phyloP scores from a whole-genome alignment of 2,329 filamentous ascomycete species.

The Shiraia sp. region DNA sequence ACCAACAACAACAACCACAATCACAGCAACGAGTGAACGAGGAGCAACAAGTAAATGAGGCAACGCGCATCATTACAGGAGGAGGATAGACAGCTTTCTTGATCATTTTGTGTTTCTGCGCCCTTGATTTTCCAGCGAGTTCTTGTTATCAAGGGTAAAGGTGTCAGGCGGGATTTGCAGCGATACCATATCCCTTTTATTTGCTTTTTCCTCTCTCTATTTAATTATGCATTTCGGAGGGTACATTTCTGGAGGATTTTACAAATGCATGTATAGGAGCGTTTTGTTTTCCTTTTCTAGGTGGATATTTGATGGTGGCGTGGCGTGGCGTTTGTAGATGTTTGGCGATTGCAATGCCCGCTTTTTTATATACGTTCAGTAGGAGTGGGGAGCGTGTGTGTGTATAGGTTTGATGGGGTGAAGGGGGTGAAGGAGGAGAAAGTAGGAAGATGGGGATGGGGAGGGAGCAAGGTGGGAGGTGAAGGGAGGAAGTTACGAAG shows the following conservation, averaged over 20 bases:
- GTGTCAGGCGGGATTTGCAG: neutral
- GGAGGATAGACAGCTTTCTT: neutral
- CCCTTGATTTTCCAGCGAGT: neutral
- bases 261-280: slow-evolving; percentile 2
- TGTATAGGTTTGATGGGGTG: neutral
- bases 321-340: too few species aligned
- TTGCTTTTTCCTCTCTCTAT: too few species aligned
- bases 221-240: neutral
- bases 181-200: neutral
- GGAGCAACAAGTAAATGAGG: neutral
- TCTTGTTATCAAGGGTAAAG: neutral
- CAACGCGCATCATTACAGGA: neutral
- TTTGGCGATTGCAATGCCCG: too few species aligned
- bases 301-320: too few species aligned
- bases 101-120: neutral
- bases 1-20: too few species aligned
- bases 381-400: too few species aligned
- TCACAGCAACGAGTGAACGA: neutral
- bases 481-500: too few species aligned
- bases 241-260: neutral
- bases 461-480: too few species aligned
- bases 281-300: too few species aligned
- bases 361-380: too few species aligned
- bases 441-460: too few species aligned
- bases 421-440: neutral